phyloP scores from a whole-genome alignment of 257 asterid species.

The Primulina tabacum region DNA sequence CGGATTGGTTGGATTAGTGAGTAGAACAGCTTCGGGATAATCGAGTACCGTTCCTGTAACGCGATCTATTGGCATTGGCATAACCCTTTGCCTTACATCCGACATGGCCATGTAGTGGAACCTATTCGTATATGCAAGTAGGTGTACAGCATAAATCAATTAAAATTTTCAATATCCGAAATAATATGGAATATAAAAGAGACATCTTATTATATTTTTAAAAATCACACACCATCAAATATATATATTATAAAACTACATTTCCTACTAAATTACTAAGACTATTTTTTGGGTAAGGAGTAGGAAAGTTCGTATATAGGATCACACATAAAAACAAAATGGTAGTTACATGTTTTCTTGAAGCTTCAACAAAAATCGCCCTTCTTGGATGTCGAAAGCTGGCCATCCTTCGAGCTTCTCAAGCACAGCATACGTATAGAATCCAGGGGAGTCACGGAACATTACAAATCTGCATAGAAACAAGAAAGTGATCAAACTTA shows the following conservation, averaged over 20 bases:
- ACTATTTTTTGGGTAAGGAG: background rate
- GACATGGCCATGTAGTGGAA: slow-evolving; percentile 63
- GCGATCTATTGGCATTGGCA: slow-evolving; percentile 52
- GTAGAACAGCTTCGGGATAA: slow-evolving; percentile 53
- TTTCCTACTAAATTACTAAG: too few relatives aligned
- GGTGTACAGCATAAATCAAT: background rate
- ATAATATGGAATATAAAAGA: background rate
- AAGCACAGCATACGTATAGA: slow-evolving; percentile 40
- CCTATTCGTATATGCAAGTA: slow-evolving; percentile 28
- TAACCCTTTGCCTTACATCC: slow-evolving; percentile 49
- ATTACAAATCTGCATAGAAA: slow-evolving; percentile 28
- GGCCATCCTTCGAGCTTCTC: slow-evolving; percentile 46
- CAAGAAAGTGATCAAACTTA: background rate
- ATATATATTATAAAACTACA: too few relatives aligned
- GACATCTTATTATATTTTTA: background rate
- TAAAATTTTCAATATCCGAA: background rate
- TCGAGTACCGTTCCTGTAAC: slow-evolving; percentile 32
- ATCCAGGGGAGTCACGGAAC: slow-evolving; percentile 42
- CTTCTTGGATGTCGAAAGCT: slow-evolving; percentile 31
- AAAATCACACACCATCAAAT: too few relatives aligned
- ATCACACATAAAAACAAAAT: background rate
- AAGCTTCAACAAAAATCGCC: slow-evolving; percentile 45
- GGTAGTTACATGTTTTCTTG: slow-evolving; percentile 32
- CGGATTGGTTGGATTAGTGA: slow-evolving; percentile 41
- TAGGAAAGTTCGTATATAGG: too few relatives aligned